Evolutionary conservation across 2,329 filamentous ascomycete genomes (phyloP), one percentile per base, ranked within the genome.

Genomic region (Alternaria angustiovoidea): DNA sequence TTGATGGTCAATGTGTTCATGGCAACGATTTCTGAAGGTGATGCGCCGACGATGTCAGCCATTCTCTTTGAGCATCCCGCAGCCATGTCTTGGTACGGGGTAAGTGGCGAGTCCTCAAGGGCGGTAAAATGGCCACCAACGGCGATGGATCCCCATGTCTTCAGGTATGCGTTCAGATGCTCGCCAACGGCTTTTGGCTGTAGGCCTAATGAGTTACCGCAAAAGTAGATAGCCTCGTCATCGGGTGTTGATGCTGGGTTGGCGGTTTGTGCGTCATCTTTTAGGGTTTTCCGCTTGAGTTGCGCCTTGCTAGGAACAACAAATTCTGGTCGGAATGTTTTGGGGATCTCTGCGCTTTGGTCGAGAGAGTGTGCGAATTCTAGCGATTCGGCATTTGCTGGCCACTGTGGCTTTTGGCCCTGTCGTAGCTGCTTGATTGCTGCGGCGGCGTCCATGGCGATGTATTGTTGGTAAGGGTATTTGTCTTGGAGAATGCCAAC

Each of bases 1-100:
- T 96, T 96, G 34, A 85, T 87, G 2, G 92, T 96, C 67, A 97
- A 79, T 0, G 91, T 93, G 75, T 93, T 92, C 93, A 96, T 97
- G 34, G 93, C 87, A 52, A 92, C 92, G 24, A 96, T 88, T 78
- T 97, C 93, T 39, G 84, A 83, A 1, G 88, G 79, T 2, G 85
- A 81, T 0, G 91, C 91, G 20, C 93, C 93, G 11, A 96, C 89
- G 16, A 97, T 83, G 18, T 86, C 87, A 2, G 90, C 87, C 77
- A 91, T 91, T 68, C 89, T 85, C 51, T 82, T 82, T 16, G 91
- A 87, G 30, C 91, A 91, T 61, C 88, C 87, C 62, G 90, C 90
- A 18, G 93, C 91, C 66, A 94, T 87, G 71, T 94, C 86, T 66
- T 96, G 87, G 86, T 92, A 97, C 14, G 89, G 84, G 1, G 85